Percentiles rank a stretch among this genome's conserved stretches.
Evolutionary conservation across 345 rosid genomes (phyloP).

Genomic region (Excoecaria agallocha): DNA sequence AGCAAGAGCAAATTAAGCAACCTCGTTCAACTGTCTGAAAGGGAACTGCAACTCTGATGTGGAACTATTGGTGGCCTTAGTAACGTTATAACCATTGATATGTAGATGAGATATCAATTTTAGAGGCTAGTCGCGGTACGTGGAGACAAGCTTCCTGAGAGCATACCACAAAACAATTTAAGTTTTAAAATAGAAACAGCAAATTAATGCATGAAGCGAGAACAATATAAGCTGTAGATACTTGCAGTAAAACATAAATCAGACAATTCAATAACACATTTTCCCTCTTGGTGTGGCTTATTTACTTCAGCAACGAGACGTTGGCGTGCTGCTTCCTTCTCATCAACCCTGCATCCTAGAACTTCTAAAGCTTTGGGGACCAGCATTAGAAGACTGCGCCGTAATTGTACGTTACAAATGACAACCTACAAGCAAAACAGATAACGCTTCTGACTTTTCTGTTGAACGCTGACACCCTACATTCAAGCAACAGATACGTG

Average conservation of each 20-base stretch:
- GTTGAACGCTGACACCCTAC: background rate
- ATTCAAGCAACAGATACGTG: background rate
- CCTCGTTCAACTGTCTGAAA: conserved; percentile 45
- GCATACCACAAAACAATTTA: background rate
- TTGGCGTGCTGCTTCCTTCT: conserved; percentile 66
- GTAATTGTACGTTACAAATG: conserved; percentile 67
- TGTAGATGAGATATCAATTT: background rate
- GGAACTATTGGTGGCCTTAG: conserved; percentile 23
- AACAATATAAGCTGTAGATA: conserved; percentile 9
- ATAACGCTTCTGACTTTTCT: background rate
- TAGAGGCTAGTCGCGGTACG: background rate
- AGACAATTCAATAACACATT: conserved; percentile 51
- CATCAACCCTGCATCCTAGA: conserved; percentile 78
- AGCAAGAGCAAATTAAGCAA: conserved; percentile 19
- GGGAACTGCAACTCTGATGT: conserved; percentile 32
- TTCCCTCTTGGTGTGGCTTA: conserved; percentile 93
- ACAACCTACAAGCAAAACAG: conserved; percentile 50
- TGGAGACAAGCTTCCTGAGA: background rate
- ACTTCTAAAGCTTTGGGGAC: conserved; percentile 84
- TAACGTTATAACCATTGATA: conserved; percentile 3
- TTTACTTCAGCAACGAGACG: conserved; percentile 76
- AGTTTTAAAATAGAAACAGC: background rate
- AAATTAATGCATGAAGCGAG: background rate
- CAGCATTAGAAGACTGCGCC: conserved; percentile 75
- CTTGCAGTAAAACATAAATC: conserved; percentile 5